A percentile compares a stretch with the other conserved stretches of the same genome.
Conservation (phyloP, 441 rosid species). For the Melastoma candidum region DNA sequence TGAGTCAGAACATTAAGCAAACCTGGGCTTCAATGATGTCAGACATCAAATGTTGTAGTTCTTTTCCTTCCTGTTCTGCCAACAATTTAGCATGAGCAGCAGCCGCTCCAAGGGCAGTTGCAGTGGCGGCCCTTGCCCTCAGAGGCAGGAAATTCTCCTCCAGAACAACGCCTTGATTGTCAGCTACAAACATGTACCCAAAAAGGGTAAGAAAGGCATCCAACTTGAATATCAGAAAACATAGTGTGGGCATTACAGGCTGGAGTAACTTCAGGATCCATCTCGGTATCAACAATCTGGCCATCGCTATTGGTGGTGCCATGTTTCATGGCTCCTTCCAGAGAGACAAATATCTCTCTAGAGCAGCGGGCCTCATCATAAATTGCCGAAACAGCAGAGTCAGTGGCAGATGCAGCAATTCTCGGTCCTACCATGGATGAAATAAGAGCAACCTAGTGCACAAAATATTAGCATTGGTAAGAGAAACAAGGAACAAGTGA, state of each 20-base stretch:
- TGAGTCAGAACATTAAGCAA: constrained; percentile 6
- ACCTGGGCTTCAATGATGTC: constrained; percentile 67
- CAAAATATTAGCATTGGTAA: not conserved
- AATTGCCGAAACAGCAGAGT: constrained; percentile 68
- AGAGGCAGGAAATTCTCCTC: constrained; percentile 43
- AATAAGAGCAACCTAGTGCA: constrained; percentile 49
- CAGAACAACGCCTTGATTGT: constrained; percentile 21
- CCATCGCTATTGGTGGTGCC: constrained; percentile 3
- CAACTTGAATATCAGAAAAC: too few species aligned
- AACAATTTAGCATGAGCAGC: constrained; percentile 72
- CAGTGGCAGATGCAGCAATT: constrained; percentile 62
- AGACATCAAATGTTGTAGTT: constrained; percentile 54
- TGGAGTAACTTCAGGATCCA: too few species aligned
- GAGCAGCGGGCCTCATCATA: constrained; percentile 71
- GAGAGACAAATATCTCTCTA: constrained; percentile 42
- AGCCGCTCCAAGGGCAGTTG: constrained; percentile 67
- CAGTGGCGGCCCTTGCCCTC: constrained; percentile 64
- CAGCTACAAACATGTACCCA: constrained; percentile 14
- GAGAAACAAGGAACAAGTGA: not conserved
- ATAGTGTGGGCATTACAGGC: too few species aligned
- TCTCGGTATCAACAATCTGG: too few species aligned
- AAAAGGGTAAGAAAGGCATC: too few species aligned
- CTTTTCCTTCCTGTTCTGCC: constrained; percentile 75
- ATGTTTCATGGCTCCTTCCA: constrained; percentile 21
- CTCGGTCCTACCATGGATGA: constrained; percentile 55